Conservation (phyloP, 2,329 filamentous ascomycete species). For the Mycosphaerella sp. region DNA sequence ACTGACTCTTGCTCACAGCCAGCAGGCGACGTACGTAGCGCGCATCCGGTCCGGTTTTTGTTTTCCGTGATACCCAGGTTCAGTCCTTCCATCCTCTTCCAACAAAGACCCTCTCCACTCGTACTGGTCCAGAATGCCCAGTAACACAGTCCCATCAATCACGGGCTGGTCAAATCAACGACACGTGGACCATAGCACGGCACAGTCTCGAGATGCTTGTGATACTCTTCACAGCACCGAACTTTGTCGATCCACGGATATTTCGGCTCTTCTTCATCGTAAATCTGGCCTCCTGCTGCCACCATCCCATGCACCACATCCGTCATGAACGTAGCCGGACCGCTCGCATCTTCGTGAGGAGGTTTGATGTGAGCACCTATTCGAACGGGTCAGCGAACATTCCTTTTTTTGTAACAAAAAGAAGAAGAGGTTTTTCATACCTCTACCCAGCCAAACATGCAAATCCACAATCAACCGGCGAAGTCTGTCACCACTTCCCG, state of each 20-base stretch:
- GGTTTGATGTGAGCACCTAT: slow-evolving; percentile 11
- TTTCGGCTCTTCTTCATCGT: slow-evolving; percentile 1
- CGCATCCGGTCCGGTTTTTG: too few species aligned
- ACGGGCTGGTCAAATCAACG: slow-evolving; percentile 11
- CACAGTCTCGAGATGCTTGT: slow-evolving; percentile 11
- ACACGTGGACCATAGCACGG: slow-evolving; percentile 11
- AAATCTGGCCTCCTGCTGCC: slow-evolving; percentile 8
- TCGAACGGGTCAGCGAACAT: neutral
- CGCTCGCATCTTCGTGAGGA: slow-evolving; percentile 21
- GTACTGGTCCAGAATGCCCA: too few species aligned
- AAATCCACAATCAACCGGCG: slow-evolving; percentile 21
- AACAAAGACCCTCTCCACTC: too few species aligned
- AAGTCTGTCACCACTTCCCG: slow-evolving; percentile 15
- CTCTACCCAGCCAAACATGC: slow-evolving; percentile 23
- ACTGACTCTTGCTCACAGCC: too few species aligned
- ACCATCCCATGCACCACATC: slow-evolving; percentile 7
- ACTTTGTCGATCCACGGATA: slow-evolving; percentile 15
- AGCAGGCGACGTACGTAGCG: too few species aligned
- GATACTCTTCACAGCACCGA: slow-evolving; percentile 13
- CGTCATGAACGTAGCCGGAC: slow-evolving; percentile 14
- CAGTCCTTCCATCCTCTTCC: too few species aligned
- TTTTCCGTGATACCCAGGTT: too few species aligned
- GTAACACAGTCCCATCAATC: too few species aligned
- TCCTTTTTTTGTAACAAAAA: neutral
- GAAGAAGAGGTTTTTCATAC: slow-evolving; percentile 4